phyloP scores from a whole-genome alignment of 1,284 basidiomycete species.

The Naganishia liquefaciens region DNA sequence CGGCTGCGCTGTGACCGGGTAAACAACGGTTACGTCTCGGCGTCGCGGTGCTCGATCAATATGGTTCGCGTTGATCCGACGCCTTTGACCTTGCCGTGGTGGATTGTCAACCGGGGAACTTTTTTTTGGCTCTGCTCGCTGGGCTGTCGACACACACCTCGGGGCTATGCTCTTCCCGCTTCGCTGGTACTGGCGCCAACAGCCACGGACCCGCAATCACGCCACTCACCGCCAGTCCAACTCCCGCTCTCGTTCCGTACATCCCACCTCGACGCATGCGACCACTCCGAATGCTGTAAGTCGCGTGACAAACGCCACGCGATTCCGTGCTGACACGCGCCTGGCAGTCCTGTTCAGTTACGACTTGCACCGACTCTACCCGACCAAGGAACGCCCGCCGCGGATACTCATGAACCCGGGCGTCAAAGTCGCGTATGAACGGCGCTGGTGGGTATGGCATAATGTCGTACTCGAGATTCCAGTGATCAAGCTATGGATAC shows the following conservation, averaged over 20 bases:
- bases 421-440: conserved; percentile 55
- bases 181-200: conserved; percentile 14
- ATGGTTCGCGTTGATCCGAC: no score
- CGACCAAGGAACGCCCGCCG: conserved; percentile 46
- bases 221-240: conserved; percentile 49
- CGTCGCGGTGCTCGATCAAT: no score
- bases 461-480: conserved; percentile 58
- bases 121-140: no score
- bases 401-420: conserved; percentile 58
- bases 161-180: no score
- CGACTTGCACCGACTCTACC: conserved; percentile 60
- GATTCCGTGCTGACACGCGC: no score
- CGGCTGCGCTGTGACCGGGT: no score
- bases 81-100: no score
- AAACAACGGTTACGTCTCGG: no score
- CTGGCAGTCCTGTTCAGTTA: conserved; percentile 57
- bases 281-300: conserved; percentile 58
- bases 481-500: conserved; percentile 58
- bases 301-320: no score
- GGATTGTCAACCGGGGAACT: no score
- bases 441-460: conserved; percentile 57
- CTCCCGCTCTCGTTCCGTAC: conserved; percentile 58
- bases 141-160: no score
- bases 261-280: conserved; percentile 56
- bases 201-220: conserved; percentile 44